Percentiles rank a stretch among this genome's conserved stretches.
Conservation (phyloP, 768 basidiomycete species). For the Strobilomyces dryophilus region DNA sequence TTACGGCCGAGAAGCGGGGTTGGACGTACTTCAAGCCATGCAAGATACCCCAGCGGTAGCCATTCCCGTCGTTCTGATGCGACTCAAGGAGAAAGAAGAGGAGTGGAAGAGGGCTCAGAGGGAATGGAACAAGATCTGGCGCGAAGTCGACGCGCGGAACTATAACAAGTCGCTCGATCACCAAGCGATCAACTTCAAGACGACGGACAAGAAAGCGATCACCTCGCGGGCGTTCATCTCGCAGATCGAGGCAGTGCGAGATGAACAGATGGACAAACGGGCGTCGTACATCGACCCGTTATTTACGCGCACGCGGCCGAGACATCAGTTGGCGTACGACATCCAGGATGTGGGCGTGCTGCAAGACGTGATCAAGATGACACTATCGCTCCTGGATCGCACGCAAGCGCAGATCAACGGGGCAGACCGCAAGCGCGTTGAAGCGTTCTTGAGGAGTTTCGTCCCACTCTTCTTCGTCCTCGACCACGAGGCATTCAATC, state of each 20-base stretch:
- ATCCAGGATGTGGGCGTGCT: slow-evolving; percentile 72
- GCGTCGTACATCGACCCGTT: slow-evolving; percentile 54
- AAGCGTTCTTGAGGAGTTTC: slow-evolving; percentile 73
- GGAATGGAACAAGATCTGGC: slow-evolving; percentile 99
- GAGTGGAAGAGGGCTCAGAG: slow-evolving; percentile 97
- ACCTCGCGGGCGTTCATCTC: slow-evolving; percentile 71
- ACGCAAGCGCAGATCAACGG: slow-evolving; percentile 70
- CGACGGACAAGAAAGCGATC: slow-evolving; percentile 81
- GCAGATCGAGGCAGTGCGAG: slow-evolving; percentile 81
- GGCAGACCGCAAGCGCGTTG: slow-evolving; percentile 75
- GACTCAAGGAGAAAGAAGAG: slow-evolving; percentile 94
- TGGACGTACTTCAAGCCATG: slow-evolving; percentile 81
- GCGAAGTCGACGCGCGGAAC: slow-evolving; percentile 93
- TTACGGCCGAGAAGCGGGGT: slow-evolving; percentile 81
- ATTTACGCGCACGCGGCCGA: slow-evolving; percentile 55
- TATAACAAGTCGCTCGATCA: slow-evolving; percentile 93
- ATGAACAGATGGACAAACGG: slow-evolving; percentile 75
- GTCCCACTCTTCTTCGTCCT: slow-evolving; percentile 76
- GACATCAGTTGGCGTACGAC: slow-evolving; percentile 77
- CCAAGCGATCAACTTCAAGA: slow-evolving; percentile 88
- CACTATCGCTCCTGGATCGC: slow-evolving; percentile 88
- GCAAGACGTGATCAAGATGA: slow-evolving; percentile 85
- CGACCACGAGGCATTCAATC: slow-evolving; percentile 66
- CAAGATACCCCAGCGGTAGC: slow-evolving; percentile 89
- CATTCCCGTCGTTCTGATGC: slow-evolving; percentile 82